These are phyloP conservation scores for Torrubiellomyces zombiae DNA, from an alignment of 2,329 filamentous ascomycete species.

Conservation along the genomic window DNA sequence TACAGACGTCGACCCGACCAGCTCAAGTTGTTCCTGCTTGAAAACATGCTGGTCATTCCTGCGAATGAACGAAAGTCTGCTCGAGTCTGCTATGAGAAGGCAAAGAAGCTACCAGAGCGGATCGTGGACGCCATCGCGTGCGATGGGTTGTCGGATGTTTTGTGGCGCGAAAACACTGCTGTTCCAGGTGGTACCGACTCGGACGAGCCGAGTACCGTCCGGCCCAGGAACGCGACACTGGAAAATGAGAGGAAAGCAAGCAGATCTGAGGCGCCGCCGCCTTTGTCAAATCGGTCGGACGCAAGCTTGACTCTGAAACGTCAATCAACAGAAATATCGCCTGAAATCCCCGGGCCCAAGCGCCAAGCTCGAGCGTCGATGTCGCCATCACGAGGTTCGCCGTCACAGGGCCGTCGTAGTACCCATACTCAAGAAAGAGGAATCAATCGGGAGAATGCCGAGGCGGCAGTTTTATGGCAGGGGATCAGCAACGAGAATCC, in stretches of 20 bases:
- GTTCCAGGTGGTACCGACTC: conserved; percentile 1
- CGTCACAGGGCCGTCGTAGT: not conserved
- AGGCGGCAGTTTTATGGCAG: conserved; percentile 1
- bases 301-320: not conserved
- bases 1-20: conserved; percentile 1
- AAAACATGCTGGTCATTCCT: conserved; percentile 2
- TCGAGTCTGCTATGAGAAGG: not conserved
- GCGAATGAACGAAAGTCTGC: conserved; percentile 1
- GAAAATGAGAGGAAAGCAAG: not conserved
- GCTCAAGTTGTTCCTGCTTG: conserved; percentile 1
- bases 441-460: conserved; percentile 1
- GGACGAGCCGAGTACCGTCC: conserved; percentile 2
- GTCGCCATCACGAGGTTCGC: no score
- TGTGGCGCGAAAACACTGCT: conserved; percentile 1
- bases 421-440: not conserved
- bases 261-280: conserved; percentile 2
- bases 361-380: conserved; percentile 1
- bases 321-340: not conserved
- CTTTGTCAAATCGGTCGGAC: not conserved
- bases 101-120: conserved; percentile 1
- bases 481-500: conserved; percentile 1
- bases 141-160: conserved; percentile 2
- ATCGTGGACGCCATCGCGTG: conserved; percentile 1
- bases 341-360: conserved; percentile 1
- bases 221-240: conserved; percentile 1